Percentiles rank a stretch among this genome's conserved stretches.
Evolutionary conservation across 768 basidiomycete genomes (phyloP).

Genomic region (Mycena leptocephala): DNA sequence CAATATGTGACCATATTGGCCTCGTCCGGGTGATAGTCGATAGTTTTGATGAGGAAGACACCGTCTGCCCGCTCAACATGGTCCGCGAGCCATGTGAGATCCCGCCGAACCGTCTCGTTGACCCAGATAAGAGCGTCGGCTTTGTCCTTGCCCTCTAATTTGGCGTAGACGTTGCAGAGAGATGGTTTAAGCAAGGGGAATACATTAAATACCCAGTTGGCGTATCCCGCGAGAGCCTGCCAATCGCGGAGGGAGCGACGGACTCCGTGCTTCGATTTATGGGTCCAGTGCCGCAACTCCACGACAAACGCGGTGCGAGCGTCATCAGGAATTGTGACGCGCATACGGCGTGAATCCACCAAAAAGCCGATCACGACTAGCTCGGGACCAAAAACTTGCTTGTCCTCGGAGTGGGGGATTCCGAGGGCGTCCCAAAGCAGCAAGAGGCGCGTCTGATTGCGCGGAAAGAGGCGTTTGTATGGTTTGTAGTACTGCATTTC

Average conservation of each 20-base stretch:
- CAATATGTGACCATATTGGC: constrained; percentile 37
- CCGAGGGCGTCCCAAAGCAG: constrained; percentile 57
- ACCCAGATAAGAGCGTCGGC: constrained; percentile 39
- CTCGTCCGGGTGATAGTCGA: constrained; percentile 18
- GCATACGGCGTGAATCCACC: constrained; percentile 51
- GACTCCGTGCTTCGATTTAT: background rate
- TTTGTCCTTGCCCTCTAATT: constrained; percentile 48
- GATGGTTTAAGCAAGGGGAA: constrained; percentile 45
- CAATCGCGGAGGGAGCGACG: background rate
- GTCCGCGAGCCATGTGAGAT: constrained; percentile 52
- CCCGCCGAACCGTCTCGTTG: constrained; percentile 44
- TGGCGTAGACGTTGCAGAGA: constrained; percentile 45
- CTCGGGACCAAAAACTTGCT: constrained; percentile 52
- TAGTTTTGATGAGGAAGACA: constrained; percentile 39
- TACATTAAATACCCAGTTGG: constrained; percentile 54
- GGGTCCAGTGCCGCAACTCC: background rate
- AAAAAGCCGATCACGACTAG: constrained; percentile 58
- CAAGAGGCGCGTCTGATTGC: constrained; percentile 51
- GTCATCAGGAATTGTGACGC: constrained; percentile 44
- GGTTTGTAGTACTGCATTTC: constrained; percentile 46
- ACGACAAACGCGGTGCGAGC: constrained; percentile 10
- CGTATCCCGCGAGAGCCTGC: constrained; percentile 45
- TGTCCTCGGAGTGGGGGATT: constrained; percentile 55
- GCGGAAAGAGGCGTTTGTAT: constrained; percentile 45
- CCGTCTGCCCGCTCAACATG: constrained; percentile 41